Base-by-base conservation (phyloP, 495 filamentous ascomycete species). In the Penicillium samsonianum region DNA sequence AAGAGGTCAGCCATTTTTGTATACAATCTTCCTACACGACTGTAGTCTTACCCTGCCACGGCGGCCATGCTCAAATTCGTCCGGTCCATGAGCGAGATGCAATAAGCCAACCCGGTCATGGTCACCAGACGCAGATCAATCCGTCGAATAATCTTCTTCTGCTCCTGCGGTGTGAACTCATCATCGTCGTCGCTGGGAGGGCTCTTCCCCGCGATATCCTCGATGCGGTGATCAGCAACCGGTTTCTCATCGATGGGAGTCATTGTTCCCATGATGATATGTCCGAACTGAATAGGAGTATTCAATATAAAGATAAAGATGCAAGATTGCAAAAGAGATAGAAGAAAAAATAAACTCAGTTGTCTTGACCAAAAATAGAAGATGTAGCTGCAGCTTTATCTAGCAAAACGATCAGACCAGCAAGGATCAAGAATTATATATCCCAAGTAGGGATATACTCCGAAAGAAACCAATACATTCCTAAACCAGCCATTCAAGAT, bases 31-130 rank as follows among this genome's bases (percentile, higher is more conserved):
- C n/a, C 19, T 42, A 5, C 26, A 62, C 0, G 17, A 17, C 5
- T 31, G n/a, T 5, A 48, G 8, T 23, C 67, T 59, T 66, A 75
- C 75, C 81, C 86, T 28, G 85, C 86, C 57, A 90, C 80, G 28
- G 77, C 77, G 43, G 87, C 87, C 37, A 77, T 78, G 49, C 80
- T 78, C 60, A 90, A 61, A 67, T 90, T 90, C 6, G 84, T 88
- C 3, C 87, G 73, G 67, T 90, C 87, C 81, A 90, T 86, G 50
- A 90, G 65, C 28, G 76, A 81, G 57, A 87, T 75, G 61, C 82
- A 86, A 67, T 90, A 89, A 64, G 88, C 77, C 59, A 83, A 67
- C 5, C 87, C 87, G 4, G 84, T 74, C 31, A 84, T 88, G 1
- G 81, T 68, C 30, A 90, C 84, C 10, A 90, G 73, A 0, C 87